Evolutionary conservation across 139 green algal genomes (phyloP), one percentile per base, ranked within the genome.

Genomic region (Chlorella sorokiniana): DNA sequence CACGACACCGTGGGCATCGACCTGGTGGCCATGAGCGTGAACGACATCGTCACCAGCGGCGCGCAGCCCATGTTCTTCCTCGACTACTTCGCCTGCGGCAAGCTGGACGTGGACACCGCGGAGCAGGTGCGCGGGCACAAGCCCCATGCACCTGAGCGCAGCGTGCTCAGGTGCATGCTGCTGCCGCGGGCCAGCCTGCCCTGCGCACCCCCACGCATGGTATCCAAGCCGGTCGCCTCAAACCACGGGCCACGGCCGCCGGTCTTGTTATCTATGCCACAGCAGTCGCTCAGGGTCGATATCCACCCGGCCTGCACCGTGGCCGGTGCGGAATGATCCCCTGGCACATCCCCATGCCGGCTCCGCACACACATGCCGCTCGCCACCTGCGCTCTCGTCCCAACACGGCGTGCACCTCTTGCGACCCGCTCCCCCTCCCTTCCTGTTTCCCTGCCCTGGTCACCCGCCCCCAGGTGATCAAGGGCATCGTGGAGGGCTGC

Each of bases 21-120:
- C 88, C 90, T 99, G n/a, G 96, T 98, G 42, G 95, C 95, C 20
- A 98, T 98, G 95, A 95, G 88, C 75, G 96, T 99, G 8, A 99
- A 99, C 78, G 96, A 99, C 87, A 97, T 99, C 68, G 89, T 99
- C 40, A 98, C 94, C 5, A 92, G 84, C 40, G 96, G 96, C 40
- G 96, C 96, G n/a, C 90, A 95, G 84, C 96, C 96, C 3, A 88
- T 99, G 69, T 99, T 99, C 89, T 99, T 99, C 91, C 87, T 99
- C 16, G 96, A 99, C 87, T 99, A 99, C 90, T 99, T 94, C 89
- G 96, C 96, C 29, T 97, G 93, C 25, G 93, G 92, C 38, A 84
- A 89, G 62, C 91, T 99, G 56, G 95, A 99, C 76, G 96, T 99
- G 8, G 96, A 99, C 83, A 76, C 84, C 18, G 96, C 96, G 9